phyloP scores from a whole-genome alignment of 2,329 filamentous ascomycete species.

The Fusarium compactum region DNA sequence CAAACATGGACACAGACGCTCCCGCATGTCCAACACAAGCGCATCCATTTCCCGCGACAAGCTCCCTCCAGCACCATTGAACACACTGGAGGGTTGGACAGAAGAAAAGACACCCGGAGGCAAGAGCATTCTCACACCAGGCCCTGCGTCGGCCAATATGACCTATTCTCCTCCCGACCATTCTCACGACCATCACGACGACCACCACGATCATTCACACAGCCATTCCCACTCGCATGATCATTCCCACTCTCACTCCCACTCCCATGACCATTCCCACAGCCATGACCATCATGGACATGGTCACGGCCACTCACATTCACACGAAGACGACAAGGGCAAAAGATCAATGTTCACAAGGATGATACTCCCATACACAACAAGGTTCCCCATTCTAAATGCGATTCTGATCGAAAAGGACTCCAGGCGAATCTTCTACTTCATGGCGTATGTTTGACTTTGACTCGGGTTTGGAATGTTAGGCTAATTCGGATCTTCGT shows the following conservation, averaged over 20 bases:
- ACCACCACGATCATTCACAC: slow-evolving; percentile 46
- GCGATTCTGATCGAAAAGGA: slow-evolving; percentile 91
- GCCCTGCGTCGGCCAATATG: slow-evolving; percentile 45
- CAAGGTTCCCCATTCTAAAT: slow-evolving; percentile 81
- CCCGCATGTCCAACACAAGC: slow-evolving; percentile 50
- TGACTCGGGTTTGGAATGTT: slow-evolving; percentile 15
- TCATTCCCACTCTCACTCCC: slow-evolving; percentile 33
- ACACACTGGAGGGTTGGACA: slow-evolving; percentile 56
- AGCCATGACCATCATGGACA: slow-evolving; percentile 43
- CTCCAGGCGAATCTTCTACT: slow-evolving; percentile 95
- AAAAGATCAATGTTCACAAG: slow-evolving; percentile 77
- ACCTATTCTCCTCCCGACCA: slow-evolving; percentile 50
- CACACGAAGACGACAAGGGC: slow-evolving; percentile 56
- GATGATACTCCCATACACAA: slow-evolving; percentile 76
- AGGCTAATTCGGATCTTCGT: slow-evolving; percentile 17
- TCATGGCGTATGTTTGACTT: slow-evolving; percentile 77
- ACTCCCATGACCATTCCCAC: slow-evolving; percentile 31
- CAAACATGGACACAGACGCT: slow-evolving; percentile 48
- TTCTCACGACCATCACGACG: slow-evolving; percentile 45
- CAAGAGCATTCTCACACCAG: slow-evolving; percentile 55
- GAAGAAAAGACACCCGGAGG: slow-evolving; percentile 57
- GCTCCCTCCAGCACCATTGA: slow-evolving; percentile 49
- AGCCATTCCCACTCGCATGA: slow-evolving; percentile 46
- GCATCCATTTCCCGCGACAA: slow-evolving; percentile 49
- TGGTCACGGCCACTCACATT: slow-evolving; percentile 47